Evolutionary conservation across 768 basidiomycete species (phyloP).

Genomic region (Suillus plorans): DNA sequence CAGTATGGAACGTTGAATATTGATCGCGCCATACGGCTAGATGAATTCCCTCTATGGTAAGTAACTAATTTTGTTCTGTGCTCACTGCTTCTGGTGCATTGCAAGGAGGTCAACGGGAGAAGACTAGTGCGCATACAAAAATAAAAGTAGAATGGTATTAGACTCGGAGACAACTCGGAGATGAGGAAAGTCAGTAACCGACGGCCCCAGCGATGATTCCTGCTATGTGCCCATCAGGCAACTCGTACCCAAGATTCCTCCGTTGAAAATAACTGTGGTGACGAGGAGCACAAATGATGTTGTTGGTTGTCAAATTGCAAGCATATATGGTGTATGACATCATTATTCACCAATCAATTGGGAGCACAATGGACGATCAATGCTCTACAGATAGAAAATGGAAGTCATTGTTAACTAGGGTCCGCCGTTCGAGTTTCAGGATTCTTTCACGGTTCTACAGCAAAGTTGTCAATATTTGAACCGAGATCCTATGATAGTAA

Average conservation of each 20-base stretch:
- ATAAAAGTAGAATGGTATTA: neutral
- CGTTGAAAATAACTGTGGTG: constrained; percentile 33
- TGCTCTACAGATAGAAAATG: constrained; percentile 45
- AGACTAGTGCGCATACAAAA: neutral
- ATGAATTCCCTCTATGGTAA: neutral
- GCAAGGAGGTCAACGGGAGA: neutral
- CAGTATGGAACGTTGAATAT: neutral
- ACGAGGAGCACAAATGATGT: constrained; percentile 64
- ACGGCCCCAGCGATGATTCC: constrained; percentile 58
- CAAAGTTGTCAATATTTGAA: too few relatives aligned
- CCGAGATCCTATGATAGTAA: too few relatives aligned
- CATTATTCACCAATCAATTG: constrained; percentile 55
- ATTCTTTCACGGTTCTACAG: too few relatives aligned
- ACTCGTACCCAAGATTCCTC: constrained; percentile 26
- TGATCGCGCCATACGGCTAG: neutral
- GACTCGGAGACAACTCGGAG: too few relatives aligned
- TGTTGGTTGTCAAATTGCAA: constrained; percentile 82
- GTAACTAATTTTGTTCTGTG: neutral
- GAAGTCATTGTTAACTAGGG: too few relatives aligned
- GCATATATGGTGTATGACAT: constrained; percentile 78
- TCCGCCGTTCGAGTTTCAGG: too few relatives aligned
- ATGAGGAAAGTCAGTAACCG: constrained; percentile 11
- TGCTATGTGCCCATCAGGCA: constrained; percentile 27
- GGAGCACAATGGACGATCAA: constrained; percentile 74
- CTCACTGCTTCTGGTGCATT: neutral